A percentile compares a stretch with the other conserved stretches of the same genome.
These are phyloP conservation scores for Berkeleyomyces basicola DNA, from an alignment of 2,329 filamentous ascomycete species.

Conservation along the genomic window DNA sequence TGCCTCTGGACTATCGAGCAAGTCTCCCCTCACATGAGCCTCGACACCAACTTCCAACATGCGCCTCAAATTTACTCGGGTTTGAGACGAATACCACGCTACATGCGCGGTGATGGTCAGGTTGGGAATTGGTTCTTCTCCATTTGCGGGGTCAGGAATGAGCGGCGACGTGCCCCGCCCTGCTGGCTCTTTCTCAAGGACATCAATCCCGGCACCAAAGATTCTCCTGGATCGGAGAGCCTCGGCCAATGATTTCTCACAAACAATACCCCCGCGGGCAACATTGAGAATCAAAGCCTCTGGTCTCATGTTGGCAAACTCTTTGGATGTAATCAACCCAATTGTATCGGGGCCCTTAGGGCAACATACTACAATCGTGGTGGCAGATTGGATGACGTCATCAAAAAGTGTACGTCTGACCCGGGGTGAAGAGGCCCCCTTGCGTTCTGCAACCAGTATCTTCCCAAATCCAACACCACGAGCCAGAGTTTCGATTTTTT, in stretches of 20 bases:
- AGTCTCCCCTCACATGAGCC: constrained; percentile 1
- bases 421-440: constrained; percentile 7
- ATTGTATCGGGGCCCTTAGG: constrained; percentile 16
- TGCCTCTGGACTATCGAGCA: background rate
- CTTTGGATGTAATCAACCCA: constrained; percentile 14
- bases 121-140: constrained; percentile 3
- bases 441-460: constrained; percentile 17
- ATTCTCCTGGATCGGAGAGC: constrained; percentile 19
- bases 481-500: constrained; percentile 16
- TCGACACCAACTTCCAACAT: constrained; percentile 4
- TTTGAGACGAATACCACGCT: constrained; percentile 8
- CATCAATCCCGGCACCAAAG: constrained; percentile 23
- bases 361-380: constrained; percentile 18
- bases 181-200: constrained; percentile 19
- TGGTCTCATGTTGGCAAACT: constrained; percentile 15
- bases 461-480: constrained; percentile 16
- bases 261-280: constrained; percentile 22
- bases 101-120: constrained; percentile 7
- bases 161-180: constrained; percentile 10
- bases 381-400: constrained; percentile 16
- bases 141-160: constrained; percentile 5
- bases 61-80: background rate
- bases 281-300: constrained; percentile 19
- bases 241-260: constrained; percentile 22
- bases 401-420: constrained; percentile 14